phyloP scores from a whole-genome alignment of 257 asterid genomes.

The Solanum ossicruentum region DNA sequence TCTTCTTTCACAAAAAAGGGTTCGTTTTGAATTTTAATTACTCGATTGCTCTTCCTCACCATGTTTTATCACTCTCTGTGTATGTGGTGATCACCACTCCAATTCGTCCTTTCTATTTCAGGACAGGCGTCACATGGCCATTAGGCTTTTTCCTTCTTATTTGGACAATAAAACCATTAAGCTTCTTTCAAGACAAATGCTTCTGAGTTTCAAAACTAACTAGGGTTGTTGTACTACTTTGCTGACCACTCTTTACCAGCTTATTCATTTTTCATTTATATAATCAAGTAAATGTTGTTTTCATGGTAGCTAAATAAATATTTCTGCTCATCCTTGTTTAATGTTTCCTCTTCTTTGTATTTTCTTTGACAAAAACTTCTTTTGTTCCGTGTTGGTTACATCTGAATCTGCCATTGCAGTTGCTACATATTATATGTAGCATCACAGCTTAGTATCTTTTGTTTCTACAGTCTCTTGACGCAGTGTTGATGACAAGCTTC shows the following conservation, averaged over 20 bases:
- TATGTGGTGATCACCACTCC: neutral
- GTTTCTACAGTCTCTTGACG: neutral
- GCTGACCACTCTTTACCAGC: neutral
- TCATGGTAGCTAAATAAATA: neutral
- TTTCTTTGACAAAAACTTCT: neutral
- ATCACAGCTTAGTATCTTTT: neutral
- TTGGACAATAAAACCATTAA: neutral
- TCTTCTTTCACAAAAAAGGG: neutral
- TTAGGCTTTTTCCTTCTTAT: neutral
- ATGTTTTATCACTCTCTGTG: neutral
- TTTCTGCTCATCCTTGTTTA: neutral
- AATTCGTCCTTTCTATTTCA: neutral
- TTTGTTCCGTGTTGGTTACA: neutral
- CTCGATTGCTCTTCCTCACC: neutral
- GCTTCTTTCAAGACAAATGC: neutral
- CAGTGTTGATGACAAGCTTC: slow-evolving; percentile 2
- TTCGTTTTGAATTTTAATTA: neutral
- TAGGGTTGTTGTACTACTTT: neutral
- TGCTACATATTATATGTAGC: neutral
- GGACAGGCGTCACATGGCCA: neutral
- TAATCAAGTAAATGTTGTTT: neutral
- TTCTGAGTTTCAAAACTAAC: neutral
- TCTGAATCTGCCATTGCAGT: neutral
- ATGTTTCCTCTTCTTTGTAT: neutral
- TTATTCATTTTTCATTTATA: neutral